Evolutionary conservation across 371 early-diverging fungal genomes (phyloP).

Genomic region (Rhizomucor miehei): DNA sequence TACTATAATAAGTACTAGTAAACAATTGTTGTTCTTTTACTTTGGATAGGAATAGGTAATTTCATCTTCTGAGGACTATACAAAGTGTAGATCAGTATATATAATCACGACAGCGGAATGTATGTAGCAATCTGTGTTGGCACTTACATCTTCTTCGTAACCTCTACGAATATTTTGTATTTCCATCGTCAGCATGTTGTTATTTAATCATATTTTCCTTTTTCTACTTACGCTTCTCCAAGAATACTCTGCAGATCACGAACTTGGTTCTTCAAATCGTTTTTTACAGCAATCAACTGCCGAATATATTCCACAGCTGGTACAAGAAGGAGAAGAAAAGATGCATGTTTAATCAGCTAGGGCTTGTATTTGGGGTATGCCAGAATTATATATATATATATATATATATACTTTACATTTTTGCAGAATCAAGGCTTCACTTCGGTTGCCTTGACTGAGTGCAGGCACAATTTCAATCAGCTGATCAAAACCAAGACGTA

Average conservation of each 20-base stretch:
- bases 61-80: conserved; percentile 45
- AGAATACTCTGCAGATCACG: conserved; percentile 23
- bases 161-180: conserved; percentile 10
- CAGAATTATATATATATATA: too few species aligned
- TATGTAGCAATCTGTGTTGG: neutral
- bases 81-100: too few species aligned
- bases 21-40: neutral
- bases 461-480: conserved; percentile 81
- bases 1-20: too few species aligned
- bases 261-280: conserved; percentile 31
- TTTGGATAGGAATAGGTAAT: conserved; percentile 18
- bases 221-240: conserved; percentile 32
- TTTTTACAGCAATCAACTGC: conserved; percentile 25
- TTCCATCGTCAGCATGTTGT: neutral
- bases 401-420: conserved; percentile 40
- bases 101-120: too few species aligned
- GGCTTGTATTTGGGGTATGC: too few species aligned
- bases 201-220: too few species aligned
- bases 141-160: conserved; percentile 39
- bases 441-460: conserved; percentile 58
- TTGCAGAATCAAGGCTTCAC: conserved; percentile 56
- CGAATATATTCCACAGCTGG: conserved; percentile 35
- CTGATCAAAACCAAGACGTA: conserved; percentile 79
- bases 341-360: too few species aligned
- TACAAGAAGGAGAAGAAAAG: neutral